A percentile compares a stretch with the other conserved stretches of the same genome.
These are phyloP conservation scores for Hapsidospora chrysogenum DNA, from an alignment of 495 filamentous ascomycete genomes.

Conservation along the genomic window DNA sequence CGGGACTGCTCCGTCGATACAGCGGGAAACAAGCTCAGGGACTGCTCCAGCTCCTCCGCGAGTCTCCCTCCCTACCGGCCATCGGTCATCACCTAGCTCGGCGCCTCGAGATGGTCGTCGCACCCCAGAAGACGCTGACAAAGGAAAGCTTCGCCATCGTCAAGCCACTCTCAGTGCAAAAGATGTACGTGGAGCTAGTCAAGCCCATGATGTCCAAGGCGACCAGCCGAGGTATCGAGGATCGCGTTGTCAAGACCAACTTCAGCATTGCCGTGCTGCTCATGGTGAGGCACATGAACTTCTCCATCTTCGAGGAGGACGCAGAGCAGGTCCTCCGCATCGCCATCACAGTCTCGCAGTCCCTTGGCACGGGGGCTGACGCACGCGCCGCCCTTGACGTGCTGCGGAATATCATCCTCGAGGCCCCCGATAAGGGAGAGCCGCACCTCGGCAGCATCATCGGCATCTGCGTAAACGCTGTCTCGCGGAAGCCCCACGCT, in stretches of 20 bases:
- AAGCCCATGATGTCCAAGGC: slow-evolving; percentile 1
- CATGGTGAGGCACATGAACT: slow-evolving; percentile 21
- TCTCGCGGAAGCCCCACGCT: slow-evolving; percentile 4
- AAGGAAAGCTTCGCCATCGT: slow-evolving; percentile 14
- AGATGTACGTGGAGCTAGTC: slow-evolving; percentile 1
- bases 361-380: slow-evolving; percentile 8
- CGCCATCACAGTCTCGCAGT: slow-evolving; percentile 18
- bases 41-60: slow-evolving; percentile 2
- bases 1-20: neutral
- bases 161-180: slow-evolving; percentile 3
- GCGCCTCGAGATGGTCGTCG: slow-evolving; percentile 15
- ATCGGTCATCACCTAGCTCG: slow-evolving; percentile 13
- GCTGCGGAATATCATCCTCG: slow-evolving; percentile 18
- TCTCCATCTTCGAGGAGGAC: slow-evolving; percentile 24
- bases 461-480: slow-evolving; percentile 11
- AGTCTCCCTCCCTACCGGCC: slow-evolving; percentile 5
- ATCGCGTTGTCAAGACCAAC: slow-evolving; percentile 4
- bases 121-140: slow-evolving; percentile 14
- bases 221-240: neutral
- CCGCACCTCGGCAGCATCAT: slow-evolving; percentile 16
- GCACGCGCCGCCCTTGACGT: slow-evolving; percentile 18
- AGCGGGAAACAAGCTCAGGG: neutral
- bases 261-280: slow-evolving; percentile 14
- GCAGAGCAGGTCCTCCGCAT: slow-evolving; percentile 16
- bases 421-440: slow-evolving; percentile 17